phyloP scores from a whole-genome alignment of 2,329 filamentous ascomycete genomes.

The Phialocephala subalpina region DNA sequence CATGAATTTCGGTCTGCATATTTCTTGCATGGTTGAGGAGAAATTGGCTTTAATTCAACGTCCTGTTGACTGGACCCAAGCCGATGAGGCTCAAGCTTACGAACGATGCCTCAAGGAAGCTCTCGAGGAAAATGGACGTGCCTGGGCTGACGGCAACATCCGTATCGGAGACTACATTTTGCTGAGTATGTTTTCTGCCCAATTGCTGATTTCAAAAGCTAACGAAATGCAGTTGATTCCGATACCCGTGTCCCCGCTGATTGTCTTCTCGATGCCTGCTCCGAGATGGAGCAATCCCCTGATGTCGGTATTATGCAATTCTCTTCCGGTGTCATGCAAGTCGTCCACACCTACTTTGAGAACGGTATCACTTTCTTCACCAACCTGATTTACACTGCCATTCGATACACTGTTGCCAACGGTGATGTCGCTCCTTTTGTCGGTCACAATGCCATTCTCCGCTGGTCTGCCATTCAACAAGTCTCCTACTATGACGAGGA shows the following conservation, averaged over 20 bases:
- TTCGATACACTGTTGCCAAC: conserved; percentile 79
- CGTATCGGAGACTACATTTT: conserved; percentile 86
- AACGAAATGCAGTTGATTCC: conserved; percentile 63
- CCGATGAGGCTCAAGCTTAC: conserved; percentile 73
- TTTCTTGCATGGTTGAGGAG: conserved; percentile 75
- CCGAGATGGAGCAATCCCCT: conserved; percentile 82
- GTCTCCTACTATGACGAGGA: conserved; percentile 75
- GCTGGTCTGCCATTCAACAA: conserved; percentile 79
- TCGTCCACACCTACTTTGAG: conserved; percentile 77
- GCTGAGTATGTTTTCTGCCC: conserved; percentile 54
- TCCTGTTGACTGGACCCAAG: conserved; percentile 69
- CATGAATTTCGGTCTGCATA: conserved; percentile 76
- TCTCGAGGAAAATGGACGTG: conserved; percentile 72
- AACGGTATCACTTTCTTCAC: conserved; percentile 77
- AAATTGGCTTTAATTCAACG: conserved; percentile 67
- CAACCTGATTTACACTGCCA: conserved; percentile 79
- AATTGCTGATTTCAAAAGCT: conserved; percentile 15
- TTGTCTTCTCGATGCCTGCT: conserved; percentile 80
- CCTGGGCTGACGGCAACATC: conserved; percentile 86
- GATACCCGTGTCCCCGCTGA: conserved; percentile 81
- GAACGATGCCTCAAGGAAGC: conserved; percentile 70
- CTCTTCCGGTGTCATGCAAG: conserved; percentile 81
- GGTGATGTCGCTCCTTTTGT: conserved; percentile 82
- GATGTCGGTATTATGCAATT: conserved; percentile 83
- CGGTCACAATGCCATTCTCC: conserved; percentile 80